These are phyloP conservation scores for Lachnellula subtilissima DNA, from an alignment of 2,329 filamentous ascomycete species.

Conservation along the genomic window DNA sequence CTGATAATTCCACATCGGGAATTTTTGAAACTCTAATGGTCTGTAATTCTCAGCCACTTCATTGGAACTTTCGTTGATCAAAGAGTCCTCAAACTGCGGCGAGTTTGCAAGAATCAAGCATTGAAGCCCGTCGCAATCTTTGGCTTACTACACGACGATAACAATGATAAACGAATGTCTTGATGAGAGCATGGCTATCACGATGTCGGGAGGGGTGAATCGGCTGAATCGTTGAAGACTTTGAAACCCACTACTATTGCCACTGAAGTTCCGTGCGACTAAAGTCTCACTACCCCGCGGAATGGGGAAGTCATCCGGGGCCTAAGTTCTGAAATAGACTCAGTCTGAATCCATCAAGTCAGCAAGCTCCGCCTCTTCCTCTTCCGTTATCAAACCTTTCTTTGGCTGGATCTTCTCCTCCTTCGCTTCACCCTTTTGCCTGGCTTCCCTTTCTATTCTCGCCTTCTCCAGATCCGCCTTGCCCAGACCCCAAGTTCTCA, in stretches of 20 bases:
- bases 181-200: not conserved
- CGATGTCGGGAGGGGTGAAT: not conserved
- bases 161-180: not conserved
- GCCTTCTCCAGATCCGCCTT: slow-evolving; percentile 55
- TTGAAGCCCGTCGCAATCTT: not conserved
- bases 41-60: no score
- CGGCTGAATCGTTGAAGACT: not conserved
- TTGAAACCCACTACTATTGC: not conserved
- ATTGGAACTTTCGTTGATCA: no score
- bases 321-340: slow-evolving; percentile 35
- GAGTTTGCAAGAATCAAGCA: not conserved
- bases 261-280: not conserved
- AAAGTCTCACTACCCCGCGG: not conserved
- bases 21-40: no score
- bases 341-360: slow-evolving; percentile 76
- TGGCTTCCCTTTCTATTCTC: slow-evolving; percentile 44
- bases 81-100: not conserved
- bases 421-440: slow-evolving; percentile 39
- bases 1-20: no score
- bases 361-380: slow-evolving; percentile 89
- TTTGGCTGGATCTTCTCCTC: slow-evolving; percentile 40
- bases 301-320: not conserved
- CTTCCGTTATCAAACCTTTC: slow-evolving; percentile 65
- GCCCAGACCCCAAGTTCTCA: slow-evolving; percentile 76
- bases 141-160: not conserved